Evolutionary conservation across 257 asterid species (phyloP), one percentile per base, ranked within the genome.

Genomic region (Pogostemon cablin): DNA sequence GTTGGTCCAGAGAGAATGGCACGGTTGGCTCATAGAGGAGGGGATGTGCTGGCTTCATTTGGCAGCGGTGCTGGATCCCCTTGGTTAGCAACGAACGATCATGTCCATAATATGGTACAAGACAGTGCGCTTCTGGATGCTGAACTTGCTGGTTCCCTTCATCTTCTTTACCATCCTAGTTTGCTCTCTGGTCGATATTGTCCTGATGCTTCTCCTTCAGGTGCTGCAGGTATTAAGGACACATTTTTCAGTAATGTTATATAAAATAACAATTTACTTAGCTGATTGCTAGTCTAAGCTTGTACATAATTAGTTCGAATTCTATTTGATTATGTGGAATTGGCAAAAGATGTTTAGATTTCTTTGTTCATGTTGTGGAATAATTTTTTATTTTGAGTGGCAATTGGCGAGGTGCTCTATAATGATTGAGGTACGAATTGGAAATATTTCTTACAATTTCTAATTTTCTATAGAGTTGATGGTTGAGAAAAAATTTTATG

Each of bases 161-260:
- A 92, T 88, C 91, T 92, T 43, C 90, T 92, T 52, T 92, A 92
- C 85, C 98, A 92, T 80, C 98, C 98, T 71, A 81, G 77, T 81
- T 80, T 92, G 84, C 96, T 92, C 60, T 86, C 82, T 87, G 98
- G 97, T 63, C 96, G 98, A 60, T 92, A 79, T 71, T 92, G 98
- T 80, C 96, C 96, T 9, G 98, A 92, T 88, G 97, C 96, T 89
- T 93, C 99, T 76, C 96, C 96, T 65, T 78, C 92, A 78, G 98
- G 96, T 71, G 84, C 96, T 65, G 76, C 98, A 93, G 99, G 99
- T 91, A 80, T 71, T 68, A 59, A 37, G 74, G 72, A 43, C 34
- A 50, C 57, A 68, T 38, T 59, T 62, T 80, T 32, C 60, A 15
- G 10, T 6, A 47, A 40, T 74, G 55, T 34, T 38, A 11, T 68